phyloP scores from a whole-genome alignment of 345 rosid species.

The Acer negundo region DNA sequence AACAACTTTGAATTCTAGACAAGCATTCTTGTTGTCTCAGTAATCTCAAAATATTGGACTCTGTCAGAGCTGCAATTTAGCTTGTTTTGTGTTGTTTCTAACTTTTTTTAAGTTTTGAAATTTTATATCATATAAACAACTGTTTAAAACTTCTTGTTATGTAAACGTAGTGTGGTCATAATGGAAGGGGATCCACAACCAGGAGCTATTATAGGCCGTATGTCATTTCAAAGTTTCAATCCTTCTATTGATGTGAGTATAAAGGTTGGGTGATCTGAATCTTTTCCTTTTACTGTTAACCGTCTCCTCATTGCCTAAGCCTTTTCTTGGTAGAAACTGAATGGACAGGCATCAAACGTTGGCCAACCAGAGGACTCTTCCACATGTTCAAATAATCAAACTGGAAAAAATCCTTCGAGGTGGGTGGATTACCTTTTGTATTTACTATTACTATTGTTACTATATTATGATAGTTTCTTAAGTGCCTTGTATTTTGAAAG shows the following conservation, averaged over 20 bases:
- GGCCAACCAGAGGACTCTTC: constrained; percentile 40
- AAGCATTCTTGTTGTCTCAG: neutral
- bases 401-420: constrained; percentile 48
- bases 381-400: constrained; percentile 43
- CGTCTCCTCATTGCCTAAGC: constrained; percentile 27
- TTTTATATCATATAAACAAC: neutral
- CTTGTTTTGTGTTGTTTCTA: neutral
- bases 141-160: neutral
- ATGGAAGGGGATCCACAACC: constrained; percentile 96
- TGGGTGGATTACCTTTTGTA: constrained; percentile 21
- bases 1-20: neutral
- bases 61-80: constrained; percentile 8
- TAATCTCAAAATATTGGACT: neutral
- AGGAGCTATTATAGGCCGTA: constrained; percentile 75
- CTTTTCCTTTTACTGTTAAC: constrained; percentile 17
- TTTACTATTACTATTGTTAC: neutral
- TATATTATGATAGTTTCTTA: neutral
- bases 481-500: neutral
- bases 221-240: constrained; percentile 94
- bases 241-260: constrained; percentile 90
- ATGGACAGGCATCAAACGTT: constrained; percentile 49
- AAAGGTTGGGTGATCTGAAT: constrained; percentile 18
- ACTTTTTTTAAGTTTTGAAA: neutral
- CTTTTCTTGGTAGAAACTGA: constrained; percentile 68
- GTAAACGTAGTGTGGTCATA: constrained; percentile 64